Percentiles rank a stretch among this genome's conserved stretches.
Conservation (phyloP, 495 filamentous ascomycete genomes). For the Chaetomium fimeti region DNA sequence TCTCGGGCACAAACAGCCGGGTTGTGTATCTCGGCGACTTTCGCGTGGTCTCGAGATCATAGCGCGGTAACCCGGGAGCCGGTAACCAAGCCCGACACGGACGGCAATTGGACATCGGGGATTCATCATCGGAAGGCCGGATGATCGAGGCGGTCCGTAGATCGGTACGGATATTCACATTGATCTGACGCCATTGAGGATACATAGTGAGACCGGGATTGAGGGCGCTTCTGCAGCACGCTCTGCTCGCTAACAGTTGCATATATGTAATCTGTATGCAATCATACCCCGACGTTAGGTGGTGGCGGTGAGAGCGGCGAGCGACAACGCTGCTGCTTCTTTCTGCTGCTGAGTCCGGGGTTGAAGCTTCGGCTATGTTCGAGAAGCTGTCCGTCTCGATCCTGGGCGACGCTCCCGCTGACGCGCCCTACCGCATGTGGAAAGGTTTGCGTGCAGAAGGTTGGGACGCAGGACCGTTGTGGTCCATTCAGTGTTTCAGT, state of each 20-base stretch:
- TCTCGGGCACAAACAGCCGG: neutral
- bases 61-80: neutral
- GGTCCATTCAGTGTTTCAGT: conserved; percentile 14
- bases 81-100: neutral
- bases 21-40: neutral
- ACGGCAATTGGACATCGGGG: neutral
- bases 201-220: too few species aligned
- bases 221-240: too few species aligned
- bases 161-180: neutral
- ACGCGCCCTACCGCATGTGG: conserved; percentile 17
- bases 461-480: conserved; percentile 4
- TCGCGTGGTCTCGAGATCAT: neutral
- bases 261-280: too few species aligned
- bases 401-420: conserved; percentile 7
- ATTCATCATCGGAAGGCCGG: neutral
- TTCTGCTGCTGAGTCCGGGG: neutral
- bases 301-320: neutral
- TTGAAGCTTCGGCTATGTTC: neutral
- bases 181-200: neutral
- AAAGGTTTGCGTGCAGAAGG: conserved; percentile 10
- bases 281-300: neutral
- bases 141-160: neutral
- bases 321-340: neutral
- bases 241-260: too few species aligned
- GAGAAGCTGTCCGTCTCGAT: neutral